Evolutionary conservation across 495 filamentous ascomycete genomes (phyloP).

Genomic region (Parathielavia appendiculata): DNA sequence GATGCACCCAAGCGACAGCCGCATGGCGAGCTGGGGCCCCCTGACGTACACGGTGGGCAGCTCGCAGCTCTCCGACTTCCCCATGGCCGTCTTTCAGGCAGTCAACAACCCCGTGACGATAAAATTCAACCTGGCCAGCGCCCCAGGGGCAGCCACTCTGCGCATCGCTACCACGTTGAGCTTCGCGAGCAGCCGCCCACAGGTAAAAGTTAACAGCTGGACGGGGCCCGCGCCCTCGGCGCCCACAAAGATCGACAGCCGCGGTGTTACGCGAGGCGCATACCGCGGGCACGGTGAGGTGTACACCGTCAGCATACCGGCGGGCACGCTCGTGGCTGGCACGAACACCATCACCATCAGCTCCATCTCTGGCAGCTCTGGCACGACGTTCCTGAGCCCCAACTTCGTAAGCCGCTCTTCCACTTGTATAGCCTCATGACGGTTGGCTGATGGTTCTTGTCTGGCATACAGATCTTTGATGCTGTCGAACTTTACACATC

Average conservation of each 20-base stretch:
- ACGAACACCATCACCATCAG: slow-evolving; percentile 59
- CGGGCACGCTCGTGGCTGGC: slow-evolving; percentile 52
- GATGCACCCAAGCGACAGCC: slow-evolving; percentile 62
- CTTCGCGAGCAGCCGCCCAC: slow-evolving; percentile 52
- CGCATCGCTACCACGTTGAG: slow-evolving; percentile 60
- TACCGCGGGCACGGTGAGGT: slow-evolving; percentile 59
- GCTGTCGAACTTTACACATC: slow-evolving; percentile 47
- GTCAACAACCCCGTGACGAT: slow-evolving; percentile 60
- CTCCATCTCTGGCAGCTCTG: slow-evolving; percentile 55
- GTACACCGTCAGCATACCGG: slow-evolving; percentile 52
- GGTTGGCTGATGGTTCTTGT: neutral
- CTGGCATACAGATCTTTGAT: slow-evolving; percentile 48
- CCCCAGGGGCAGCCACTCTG: slow-evolving; percentile 49
- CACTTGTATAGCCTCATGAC: neutral
- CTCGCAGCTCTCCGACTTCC: slow-evolving; percentile 48
- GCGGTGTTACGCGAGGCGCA: slow-evolving; percentile 60
- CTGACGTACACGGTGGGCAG: slow-evolving; percentile 56
- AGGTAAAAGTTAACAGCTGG: slow-evolving; percentile 49
- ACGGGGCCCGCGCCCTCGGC: slow-evolving; percentile 45
- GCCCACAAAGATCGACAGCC: slow-evolving; percentile 57
- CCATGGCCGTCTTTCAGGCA: slow-evolving; percentile 61
- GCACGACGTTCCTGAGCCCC: slow-evolving; percentile 50
- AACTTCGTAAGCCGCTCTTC: slow-evolving; percentile 51
- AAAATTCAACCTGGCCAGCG: slow-evolving; percentile 50
- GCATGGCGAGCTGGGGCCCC: slow-evolving; percentile 57